Base-by-base conservation (phyloP, 2,329 filamentous ascomycete genomes). In the Colletotrichum lindemuthianum region DNA sequence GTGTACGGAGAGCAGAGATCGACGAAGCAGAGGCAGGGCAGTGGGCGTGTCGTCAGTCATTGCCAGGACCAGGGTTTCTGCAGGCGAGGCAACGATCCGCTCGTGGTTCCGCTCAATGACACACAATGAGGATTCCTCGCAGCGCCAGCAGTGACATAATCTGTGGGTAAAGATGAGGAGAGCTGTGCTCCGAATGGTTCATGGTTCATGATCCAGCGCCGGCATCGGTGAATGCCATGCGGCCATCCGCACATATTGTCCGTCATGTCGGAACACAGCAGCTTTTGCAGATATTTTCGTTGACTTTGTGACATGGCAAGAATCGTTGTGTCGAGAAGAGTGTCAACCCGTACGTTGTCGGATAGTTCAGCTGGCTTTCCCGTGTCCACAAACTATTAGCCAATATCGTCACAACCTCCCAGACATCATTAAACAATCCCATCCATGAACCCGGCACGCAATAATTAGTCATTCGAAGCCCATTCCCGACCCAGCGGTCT, bases 91-190 rank as follows among this genome's bases (percentile, higher is more conserved):
- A 64, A 55, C 52, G 34, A 48, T 56, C 41, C 43, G 45, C 51
- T 40, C 37, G 5, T 8, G 11, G 34, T 8, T 37, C 50, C 44
- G 36, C 33, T 43, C 10, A 8, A 64, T 59, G 47, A 59, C 54
- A 63, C 39, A 48, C n/a, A 10, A 11, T 39, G 56, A 54, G 36
- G n/a, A n/a, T 16, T 37, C 54, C 33, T 64, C n/a, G 44, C 60
- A 64, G n/a, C n/a, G n/a, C n/a, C n/a, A n/a, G 60, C 11, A 54
- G 56, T 64, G 60, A 64, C 49, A 60, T 55, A 60, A 64, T 48
- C 32, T 54, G 43, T 63, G 60, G 37, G 15, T 41, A 51, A 37
- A 37, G 9, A 48, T 48, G 41, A 43, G 32, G 37, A 8, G 37
- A 40, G 24, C 24, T 24, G 24, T 24, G 24, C 24, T 24, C 24